phyloP scores from a whole-genome alignment of 1,284 basidiomycete species.

The Coniophora puteana region DNA sequence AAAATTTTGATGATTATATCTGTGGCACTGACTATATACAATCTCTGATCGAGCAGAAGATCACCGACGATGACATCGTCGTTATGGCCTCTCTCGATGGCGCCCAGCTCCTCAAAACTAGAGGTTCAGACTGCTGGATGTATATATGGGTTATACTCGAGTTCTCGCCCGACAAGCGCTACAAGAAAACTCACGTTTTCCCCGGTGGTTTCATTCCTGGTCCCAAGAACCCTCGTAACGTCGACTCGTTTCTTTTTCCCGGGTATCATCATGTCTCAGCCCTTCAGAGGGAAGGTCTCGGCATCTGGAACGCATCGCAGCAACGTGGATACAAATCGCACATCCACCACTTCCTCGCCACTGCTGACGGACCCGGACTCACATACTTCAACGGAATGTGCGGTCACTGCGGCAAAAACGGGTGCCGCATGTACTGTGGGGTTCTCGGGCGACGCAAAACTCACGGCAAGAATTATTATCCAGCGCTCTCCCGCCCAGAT shows the following conservation, averaged over 20 bases:
- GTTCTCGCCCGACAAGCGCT: neutral
- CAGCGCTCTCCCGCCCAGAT: neutral
- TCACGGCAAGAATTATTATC: neutral
- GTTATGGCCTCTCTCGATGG: neutral
- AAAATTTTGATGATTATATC: neutral
- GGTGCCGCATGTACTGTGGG: conserved; percentile 19
- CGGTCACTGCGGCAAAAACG: conserved; percentile 22
- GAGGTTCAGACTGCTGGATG: neutral
- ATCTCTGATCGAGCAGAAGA: no score
- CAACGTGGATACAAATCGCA: conserved; percentile 7
- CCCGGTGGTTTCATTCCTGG: conserved; percentile 2
- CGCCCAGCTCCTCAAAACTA: neutral
- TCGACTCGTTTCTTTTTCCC: neutral
- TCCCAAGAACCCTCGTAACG: neutral
- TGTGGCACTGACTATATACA: conserved; percentile 3
- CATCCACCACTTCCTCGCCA: conserved; percentile 14
- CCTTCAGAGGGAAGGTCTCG: conserved; percentile 13
- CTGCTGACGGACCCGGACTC: conserved; percentile 24
- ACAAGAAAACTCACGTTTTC: neutral
- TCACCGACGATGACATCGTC: neutral
- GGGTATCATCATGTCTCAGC: neutral
- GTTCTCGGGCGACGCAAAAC: neutral
- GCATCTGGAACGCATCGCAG: conserved; percentile 15
- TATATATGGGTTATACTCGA: conserved; percentile 1
- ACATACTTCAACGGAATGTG: conserved; percentile 20